Conservation (phyloP, 139 green algal species). For the Chlorella vulgaris region DNA sequence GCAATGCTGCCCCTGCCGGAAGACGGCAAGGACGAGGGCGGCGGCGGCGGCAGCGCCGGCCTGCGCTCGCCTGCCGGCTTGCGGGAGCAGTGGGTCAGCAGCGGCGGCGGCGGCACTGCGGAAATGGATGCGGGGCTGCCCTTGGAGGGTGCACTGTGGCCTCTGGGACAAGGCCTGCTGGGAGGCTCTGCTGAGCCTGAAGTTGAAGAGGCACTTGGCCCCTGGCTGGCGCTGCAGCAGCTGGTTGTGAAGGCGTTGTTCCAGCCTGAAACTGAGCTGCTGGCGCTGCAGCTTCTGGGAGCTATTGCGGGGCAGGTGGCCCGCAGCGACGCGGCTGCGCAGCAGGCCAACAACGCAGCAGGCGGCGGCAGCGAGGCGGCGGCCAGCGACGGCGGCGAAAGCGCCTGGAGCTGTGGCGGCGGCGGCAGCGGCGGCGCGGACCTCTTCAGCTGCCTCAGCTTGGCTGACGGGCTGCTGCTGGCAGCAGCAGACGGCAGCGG, state of each 20-base stretch:
- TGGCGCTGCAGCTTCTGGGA: constrained; percentile 50
- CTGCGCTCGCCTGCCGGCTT: not conserved
- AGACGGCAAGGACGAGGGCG: not conserved
- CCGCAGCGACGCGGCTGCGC: constrained; percentile 12
- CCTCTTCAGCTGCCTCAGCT: constrained; percentile 19
- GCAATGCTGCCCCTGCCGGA: constrained; percentile 51
- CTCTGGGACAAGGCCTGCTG: constrained; percentile 41
- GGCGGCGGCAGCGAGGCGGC: not conserved
- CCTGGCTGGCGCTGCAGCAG: constrained; percentile 70
- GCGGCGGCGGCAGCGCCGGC: not conserved
- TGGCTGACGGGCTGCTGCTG: constrained; percentile 24
- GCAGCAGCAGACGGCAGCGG: constrained; percentile 29
- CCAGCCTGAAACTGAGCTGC: constrained; percentile 62
- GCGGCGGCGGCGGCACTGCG: not conserved
- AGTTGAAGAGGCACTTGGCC: constrained; percentile 20
- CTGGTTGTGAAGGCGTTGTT: constrained; percentile 86
- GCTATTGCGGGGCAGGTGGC: constrained; percentile 17
- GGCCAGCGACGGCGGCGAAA: not conserved
- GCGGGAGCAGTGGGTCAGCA: not conserved
- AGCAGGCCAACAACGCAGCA: constrained; percentile 1
- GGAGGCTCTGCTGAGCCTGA: not conserved
- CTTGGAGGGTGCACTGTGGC: constrained; percentile 21
- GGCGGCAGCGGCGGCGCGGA: not conserved
- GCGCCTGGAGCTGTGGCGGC: not conserved
- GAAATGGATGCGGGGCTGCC: not conserved